Conservation (phyloP, 306 rosid species). For the Cucurbita argyrosperma region DNA sequence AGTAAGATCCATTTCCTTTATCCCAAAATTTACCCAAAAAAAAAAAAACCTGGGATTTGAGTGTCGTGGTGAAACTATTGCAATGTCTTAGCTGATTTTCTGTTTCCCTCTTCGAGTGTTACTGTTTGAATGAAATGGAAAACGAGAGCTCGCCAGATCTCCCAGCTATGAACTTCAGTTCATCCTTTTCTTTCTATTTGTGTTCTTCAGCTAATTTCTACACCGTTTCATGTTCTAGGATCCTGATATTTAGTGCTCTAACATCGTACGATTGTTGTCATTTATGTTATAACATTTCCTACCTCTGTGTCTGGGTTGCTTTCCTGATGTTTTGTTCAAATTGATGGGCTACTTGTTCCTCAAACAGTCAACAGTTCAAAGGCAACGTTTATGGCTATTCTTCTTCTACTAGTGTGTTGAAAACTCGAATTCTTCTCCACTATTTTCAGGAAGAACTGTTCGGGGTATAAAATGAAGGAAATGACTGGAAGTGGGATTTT, state of each 20-base stretch:
- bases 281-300: background rate
- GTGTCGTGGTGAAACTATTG: background rate
- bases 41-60: background rate
- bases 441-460: conserved; percentile 53
- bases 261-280: background rate
- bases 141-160: background rate
- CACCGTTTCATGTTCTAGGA: background rate
- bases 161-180: background rate
- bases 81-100: background rate
- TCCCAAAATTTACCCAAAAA: background rate
- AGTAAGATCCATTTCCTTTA: conserved; percentile 22
- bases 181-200: background rate
- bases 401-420: background rate
- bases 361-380: background rate
- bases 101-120: background rate
- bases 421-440: background rate
- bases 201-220: background rate
- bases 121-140: background rate
- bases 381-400: background rate
- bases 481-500: conserved; percentile 56
- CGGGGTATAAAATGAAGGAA: conserved; percentile 59
- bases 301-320: background rate
- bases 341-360: background rate
- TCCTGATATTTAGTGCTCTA: background rate
- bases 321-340: background rate